Percentiles rank a stretch among this genome's conserved stretches.
Conservation (phyloP, 805 yeast species). For the Kodamaea kaohsiungensis region DNA sequence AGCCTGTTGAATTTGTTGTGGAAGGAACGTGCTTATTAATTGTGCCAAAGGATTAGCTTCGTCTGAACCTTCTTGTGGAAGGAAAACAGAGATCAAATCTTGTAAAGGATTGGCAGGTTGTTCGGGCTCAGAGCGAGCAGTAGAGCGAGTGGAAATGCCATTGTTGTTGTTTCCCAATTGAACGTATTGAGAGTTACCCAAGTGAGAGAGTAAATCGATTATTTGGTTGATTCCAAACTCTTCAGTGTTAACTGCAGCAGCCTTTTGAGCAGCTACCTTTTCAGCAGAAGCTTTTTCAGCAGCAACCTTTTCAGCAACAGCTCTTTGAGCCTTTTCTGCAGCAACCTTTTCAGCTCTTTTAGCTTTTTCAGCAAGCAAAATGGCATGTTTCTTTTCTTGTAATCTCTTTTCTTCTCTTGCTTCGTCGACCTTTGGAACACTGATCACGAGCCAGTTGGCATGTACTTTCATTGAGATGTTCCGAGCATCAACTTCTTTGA, state of each 20-base stretch:
- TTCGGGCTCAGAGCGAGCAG: background rate
- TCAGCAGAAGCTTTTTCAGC: background rate
- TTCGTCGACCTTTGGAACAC: slow-evolving; percentile 1
- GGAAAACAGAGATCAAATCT: slow-evolving; percentile 2
- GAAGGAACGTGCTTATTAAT: slow-evolving; percentile 3
- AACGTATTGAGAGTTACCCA: background rate
- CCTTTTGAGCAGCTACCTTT: background rate
- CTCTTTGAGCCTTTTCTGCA: background rate
- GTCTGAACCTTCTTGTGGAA: background rate
- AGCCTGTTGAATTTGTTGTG: background rate
- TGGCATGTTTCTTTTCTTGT: background rate
- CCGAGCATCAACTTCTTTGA: slow-evolving; percentile 1
- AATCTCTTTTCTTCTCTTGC: slow-evolving; percentile 1
- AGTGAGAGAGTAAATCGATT: background rate
- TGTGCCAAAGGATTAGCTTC: slow-evolving; percentile 2
- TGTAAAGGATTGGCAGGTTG: slow-evolving; percentile 3
- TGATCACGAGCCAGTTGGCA: slow-evolving; percentile 2
- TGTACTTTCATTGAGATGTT: slow-evolving; percentile 4
- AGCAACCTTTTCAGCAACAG: background rate
- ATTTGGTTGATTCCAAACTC: background rate
- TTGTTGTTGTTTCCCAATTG: background rate
- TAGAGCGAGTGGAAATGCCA: background rate
- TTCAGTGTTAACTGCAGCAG: background rate
- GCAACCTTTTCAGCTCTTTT: background rate
- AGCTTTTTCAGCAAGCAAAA: background rate